Base-by-base conservation (phyloP, 2,329 filamentous ascomycete genomes). In the Plectosphaerella plurivora region DNA sequence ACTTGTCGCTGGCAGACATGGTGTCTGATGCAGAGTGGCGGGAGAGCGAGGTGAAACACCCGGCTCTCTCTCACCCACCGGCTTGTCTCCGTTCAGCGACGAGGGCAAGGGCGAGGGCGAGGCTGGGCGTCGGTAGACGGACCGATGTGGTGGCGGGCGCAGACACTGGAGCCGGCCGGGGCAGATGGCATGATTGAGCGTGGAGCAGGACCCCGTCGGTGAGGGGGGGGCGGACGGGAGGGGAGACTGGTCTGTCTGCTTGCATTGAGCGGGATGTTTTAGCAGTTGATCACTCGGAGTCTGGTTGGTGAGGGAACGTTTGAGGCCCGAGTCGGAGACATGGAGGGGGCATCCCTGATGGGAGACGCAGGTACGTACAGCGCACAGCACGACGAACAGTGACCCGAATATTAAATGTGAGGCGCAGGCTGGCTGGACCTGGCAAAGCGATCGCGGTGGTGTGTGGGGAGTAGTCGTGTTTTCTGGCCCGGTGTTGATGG, bases 1-100 rank as follows among this genome's bases (percentile, higher is more conserved):
- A 79, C 75, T 92, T 91, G 75, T 89, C 87, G 75, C 87, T 78
- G 66, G 82, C 78, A 63, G 84, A 76, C 83, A 83, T 83, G 64
- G 60, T 55, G 58, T 51, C 51, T 45, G 53, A 25, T 18, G 53
- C 37, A 46, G 35, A 33, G 28, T 45, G 50, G 51, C 52, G 36
- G 52, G 56, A 48, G 48, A 56, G 53, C 47, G 47, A 57, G 56
- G 53, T 53, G 54, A 53, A 57, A 55, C 52, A 55, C 55, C 55
- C 47, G 51, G 51, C 47, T 49, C 52, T 57, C 50, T 52, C 42
- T 53, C 49, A 46, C 51, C 11, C 33, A 47, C 25, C 22, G 14
- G 9, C 36, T 9, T 14, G 44, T 46, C 22, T 15, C 22, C 24
- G 20, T 46, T 15, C 37, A 39, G 15, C 37, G 15, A 39, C 15